These are phyloP conservation scores for Aspergillus sclerotiicarbonarius DNA, from an alignment of 495 filamentous ascomycete species.

Conservation along the genomic window DNA sequence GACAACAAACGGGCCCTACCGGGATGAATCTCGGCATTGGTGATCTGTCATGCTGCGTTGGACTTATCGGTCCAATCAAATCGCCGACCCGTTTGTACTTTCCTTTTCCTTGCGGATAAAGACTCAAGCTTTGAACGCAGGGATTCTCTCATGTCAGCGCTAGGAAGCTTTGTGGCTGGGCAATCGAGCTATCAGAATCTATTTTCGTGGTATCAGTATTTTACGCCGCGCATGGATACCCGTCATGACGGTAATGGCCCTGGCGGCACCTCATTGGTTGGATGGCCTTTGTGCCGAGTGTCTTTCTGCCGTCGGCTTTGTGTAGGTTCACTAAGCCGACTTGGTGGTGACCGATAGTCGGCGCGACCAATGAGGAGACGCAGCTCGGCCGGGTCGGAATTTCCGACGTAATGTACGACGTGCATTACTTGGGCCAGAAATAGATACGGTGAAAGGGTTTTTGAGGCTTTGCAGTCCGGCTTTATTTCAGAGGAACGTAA, in stretches of 20 bases:
- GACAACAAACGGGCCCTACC: not conserved
- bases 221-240: not conserved
- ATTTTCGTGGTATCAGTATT: not conserved
- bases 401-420: not conserved
- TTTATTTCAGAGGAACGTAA: not conserved
- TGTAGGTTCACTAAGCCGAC: not conserved
- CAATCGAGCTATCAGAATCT: not conserved
- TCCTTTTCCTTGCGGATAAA: not conserved
- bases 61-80: not conserved
- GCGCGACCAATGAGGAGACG: not conserved
- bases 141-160: not conserved
- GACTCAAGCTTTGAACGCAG: not conserved
- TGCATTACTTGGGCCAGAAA: not conserved
- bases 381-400: not conserved
- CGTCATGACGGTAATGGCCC: not conserved
- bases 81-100: not conserved
- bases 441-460: not conserved
- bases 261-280: not conserved
- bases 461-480: not conserved
- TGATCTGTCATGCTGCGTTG: constrained; percentile 7
- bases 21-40: not conserved
- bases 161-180: too few relatives aligned
- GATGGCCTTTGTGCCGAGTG: not conserved
- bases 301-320: not conserved
- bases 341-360: not conserved